A percentile compares a stretch with the other conserved stretches of the same genome.
phyloP scores from a whole-genome alignment of 768 basidiomycete species.

The Leucocoprinus leucothites region DNA sequence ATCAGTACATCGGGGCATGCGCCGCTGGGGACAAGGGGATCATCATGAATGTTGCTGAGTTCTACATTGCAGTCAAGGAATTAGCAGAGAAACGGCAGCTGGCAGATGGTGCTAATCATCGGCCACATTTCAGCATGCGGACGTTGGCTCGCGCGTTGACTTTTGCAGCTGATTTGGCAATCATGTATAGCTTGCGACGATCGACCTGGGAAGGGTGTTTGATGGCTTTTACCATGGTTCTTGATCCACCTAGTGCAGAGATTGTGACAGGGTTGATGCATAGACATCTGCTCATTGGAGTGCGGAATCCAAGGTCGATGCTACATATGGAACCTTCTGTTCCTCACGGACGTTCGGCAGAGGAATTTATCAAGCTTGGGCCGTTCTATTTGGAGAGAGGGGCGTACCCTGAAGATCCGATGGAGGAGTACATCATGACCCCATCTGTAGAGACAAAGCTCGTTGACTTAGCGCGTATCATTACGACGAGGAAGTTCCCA shows the following conservation, averaged over 20 bases:
- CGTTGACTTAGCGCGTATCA: slow-evolving; percentile 90
- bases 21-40: slow-evolving; percentile 83
- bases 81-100: slow-evolving; percentile 72
- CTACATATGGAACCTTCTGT: slow-evolving; percentile 69
- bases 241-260: slow-evolving; percentile 70
- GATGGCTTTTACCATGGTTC: slow-evolving; percentile 97
- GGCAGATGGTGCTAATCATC: slow-evolving; percentile 89
- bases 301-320: slow-evolving; percentile 77
- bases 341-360: slow-evolving; percentile 31
- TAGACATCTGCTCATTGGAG: slow-evolving; percentile 72
- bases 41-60: slow-evolving; percentile 89
- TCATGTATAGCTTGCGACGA: slow-evolving; percentile 74
- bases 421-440: slow-evolving; percentile 89
- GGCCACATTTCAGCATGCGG: slow-evolving; percentile 97
- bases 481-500: slow-evolving; percentile 85
- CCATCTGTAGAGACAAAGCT: slow-evolving; percentile 93
- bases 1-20: slow-evolving; percentile 82
- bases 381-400: slow-evolving; percentile 90
- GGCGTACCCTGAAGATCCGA: slow-evolving; percentile 53
- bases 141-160: slow-evolving; percentile 88
- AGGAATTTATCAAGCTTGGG: slow-evolving; percentile 78
- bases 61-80: slow-evolving; percentile 79
- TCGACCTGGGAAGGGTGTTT: slow-evolving; percentile 95
- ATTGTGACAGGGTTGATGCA: slow-evolving; percentile 68
- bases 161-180: slow-evolving; percentile 82